phyloP scores from a whole-genome alignment of 2,329 filamentous ascomycete species.

The Boeremia lycopersici region DNA sequence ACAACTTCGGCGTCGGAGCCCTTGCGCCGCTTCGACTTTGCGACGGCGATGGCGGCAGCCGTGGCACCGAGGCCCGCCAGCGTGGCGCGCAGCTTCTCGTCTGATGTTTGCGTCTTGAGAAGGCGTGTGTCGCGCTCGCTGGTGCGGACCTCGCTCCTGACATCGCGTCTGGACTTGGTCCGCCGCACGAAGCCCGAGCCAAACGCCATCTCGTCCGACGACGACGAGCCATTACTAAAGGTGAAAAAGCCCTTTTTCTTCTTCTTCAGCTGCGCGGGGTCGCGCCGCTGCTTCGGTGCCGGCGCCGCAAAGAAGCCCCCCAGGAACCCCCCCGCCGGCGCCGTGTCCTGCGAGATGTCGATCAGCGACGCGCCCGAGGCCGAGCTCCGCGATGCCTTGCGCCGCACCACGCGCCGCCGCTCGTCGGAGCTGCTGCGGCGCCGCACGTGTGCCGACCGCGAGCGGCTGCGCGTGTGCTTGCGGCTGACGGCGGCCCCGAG shows the following conservation, averaged over 20 bases:
- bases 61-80: slow-evolving; percentile 55
- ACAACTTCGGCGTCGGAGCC: slow-evolving; percentile 41
- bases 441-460: slow-evolving; percentile 43
- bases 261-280: slow-evolving; percentile 41
- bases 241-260: slow-evolving; percentile 56
- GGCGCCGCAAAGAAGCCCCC: slow-evolving; percentile 66
- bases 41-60: slow-evolving; percentile 55
- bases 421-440: slow-evolving; percentile 40
- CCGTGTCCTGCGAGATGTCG: slow-evolving; percentile 67
- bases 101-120: slow-evolving; percentile 48
- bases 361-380: slow-evolving; percentile 62
- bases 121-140: slow-evolving; percentile 27
- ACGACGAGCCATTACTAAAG: slow-evolving; percentile 55
- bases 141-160: too few species aligned
- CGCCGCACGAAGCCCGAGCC: slow-evolving; percentile 46
- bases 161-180: slow-evolving; percentile 5
- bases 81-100: slow-evolving; percentile 55
- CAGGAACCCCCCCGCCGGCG: slow-evolving; percentile 50
- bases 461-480: slow-evolving; percentile 42
- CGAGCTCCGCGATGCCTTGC: slow-evolving; percentile 45
- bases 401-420: slow-evolving; percentile 31
- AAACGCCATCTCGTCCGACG: slow-evolving; percentile 55
- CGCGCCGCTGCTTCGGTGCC: slow-evolving; percentile 38
- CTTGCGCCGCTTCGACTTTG: slow-evolving; percentile 41
- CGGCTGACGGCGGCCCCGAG: slow-evolving; percentile 38